Base-by-base conservation (phyloP, 495 filamentous ascomycete species). In the Staphylotrichum longicolle region DNA sequence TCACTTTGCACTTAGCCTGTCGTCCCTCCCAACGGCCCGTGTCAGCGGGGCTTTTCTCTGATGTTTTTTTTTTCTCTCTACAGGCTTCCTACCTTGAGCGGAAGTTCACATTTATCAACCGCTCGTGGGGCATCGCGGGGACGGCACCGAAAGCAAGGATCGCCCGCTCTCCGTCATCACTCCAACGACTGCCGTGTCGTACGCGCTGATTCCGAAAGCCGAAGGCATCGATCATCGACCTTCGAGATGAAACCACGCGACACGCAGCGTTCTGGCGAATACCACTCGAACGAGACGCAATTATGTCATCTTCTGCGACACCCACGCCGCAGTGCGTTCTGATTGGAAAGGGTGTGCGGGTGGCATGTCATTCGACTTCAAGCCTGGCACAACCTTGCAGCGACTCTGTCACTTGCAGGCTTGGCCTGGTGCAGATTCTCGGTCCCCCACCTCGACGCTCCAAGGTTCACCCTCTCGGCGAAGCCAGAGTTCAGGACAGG, bases 301-400 rank as follows among this genome's bases (percentile, higher is more conserved):
- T 64, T 64, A 64, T 64, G 62, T 64, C 62, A 64, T 64, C 7
- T 32, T 40, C 48, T 35, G n/a, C 41, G 35, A 48, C 5, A 37
- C 61, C 49, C 54, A 33, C 55, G 27, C 6, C 5, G 10, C 35
- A 7, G 37, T 51, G 51, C 27, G 51, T 52, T 55, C 41, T 60
- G 49, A 59, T 58, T 57, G 53, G 53, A 55, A 59, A 45, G 34
- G 37, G 37, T 27, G 57, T 14, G 14, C 37, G 49, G 37, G n/a
- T 27, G 44, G 50, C 52, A 34, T 60, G 57, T 57, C 62, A 56
- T 54, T 52, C 45, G 57, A 30, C 45, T 52, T 33, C 30, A 32
- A 57, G 35, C 33, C 50, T 48, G 44, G 47, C 55, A 45, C 50
- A 42, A 54, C 61, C 50, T 44, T 63, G 61, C 61, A 35, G 39